Conservation (phyloP, 148 eudicot species). For the Arctostaphylos glauca region DNA sequence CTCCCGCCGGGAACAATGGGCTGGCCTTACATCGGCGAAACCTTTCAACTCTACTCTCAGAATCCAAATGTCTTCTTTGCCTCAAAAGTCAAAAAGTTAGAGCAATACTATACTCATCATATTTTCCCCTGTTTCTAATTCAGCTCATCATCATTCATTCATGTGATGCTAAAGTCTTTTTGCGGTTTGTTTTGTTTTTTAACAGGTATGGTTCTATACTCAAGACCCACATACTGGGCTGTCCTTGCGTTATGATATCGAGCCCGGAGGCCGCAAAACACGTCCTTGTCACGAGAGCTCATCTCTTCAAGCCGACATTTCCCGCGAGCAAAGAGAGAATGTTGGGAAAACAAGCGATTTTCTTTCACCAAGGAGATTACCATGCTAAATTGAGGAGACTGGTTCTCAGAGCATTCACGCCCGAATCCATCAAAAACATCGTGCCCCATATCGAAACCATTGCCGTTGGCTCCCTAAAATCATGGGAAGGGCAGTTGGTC, state of each 20-base stretch:
- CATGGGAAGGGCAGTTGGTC: constrained; percentile 50
- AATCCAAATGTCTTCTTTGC: constrained; percentile 90
- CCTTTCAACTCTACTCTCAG: constrained; percentile 86
- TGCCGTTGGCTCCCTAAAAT: constrained; percentile 43
- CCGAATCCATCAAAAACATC: constrained; percentile 53
- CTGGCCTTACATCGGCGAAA: constrained; percentile 94
- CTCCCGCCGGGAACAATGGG: constrained; percentile 94
- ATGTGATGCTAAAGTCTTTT: not conserved
- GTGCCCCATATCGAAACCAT: constrained; percentile 60
- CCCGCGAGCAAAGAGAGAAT: constrained; percentile 96
- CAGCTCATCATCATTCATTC: not conserved
- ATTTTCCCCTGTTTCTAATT: constrained; percentile 20
- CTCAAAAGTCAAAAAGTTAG: constrained; percentile 76
- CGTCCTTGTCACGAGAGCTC: constrained; percentile 60
- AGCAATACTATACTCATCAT: not conserved
- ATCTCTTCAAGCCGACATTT: constrained; percentile 93
- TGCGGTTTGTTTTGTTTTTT: not conserved
- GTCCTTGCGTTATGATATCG: constrained; percentile 88
- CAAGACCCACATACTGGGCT: constrained; percentile 85
- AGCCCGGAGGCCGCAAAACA: constrained; percentile 84
- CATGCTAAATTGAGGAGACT: constrained; percentile 69
- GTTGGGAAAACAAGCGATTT: constrained; percentile 91
- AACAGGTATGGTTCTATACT: constrained; percentile 81
- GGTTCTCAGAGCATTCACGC: constrained; percentile 76
- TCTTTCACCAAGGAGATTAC: constrained; percentile 92